These are phyloP conservation scores for Pyricularia sp. DNA, from an alignment of 2,329 filamentous ascomycete species.

Conservation along the genomic window DNA sequence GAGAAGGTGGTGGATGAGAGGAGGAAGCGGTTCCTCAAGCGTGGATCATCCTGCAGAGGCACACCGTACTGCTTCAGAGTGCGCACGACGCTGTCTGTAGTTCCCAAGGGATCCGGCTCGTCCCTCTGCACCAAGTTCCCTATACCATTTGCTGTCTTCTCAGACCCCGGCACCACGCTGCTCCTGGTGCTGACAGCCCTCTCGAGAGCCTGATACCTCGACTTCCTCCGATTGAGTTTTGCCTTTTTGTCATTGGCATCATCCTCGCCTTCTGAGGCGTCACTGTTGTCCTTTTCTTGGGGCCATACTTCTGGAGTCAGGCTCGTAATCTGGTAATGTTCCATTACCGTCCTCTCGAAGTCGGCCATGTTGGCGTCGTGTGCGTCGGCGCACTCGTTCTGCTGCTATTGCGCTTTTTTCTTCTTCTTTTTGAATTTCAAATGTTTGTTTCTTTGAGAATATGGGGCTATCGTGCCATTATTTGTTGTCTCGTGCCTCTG, in stretches of 20 bases:
- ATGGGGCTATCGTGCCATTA: slow-evolving; percentile 4
- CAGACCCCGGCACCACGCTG: slow-evolving; percentile 52
- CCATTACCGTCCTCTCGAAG: slow-evolving; percentile 63
- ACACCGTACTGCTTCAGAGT: slow-evolving; percentile 65
- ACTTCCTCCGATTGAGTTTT: slow-evolving; percentile 49
- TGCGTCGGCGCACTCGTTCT: not conserved
- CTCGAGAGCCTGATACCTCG: slow-evolving; percentile 75
- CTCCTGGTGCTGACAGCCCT: slow-evolving; percentile 56
- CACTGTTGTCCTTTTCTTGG: slow-evolving; percentile 61
- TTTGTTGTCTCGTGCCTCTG: not conserved
- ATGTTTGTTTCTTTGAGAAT: not conserved
- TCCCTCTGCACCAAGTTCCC: slow-evolving; percentile 78
- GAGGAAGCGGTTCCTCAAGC: slow-evolving; percentile 73
- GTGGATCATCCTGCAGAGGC: slow-evolving; percentile 67
- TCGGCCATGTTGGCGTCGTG: slow-evolving; percentile 42
- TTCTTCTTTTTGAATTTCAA: not conserved
- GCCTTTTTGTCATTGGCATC: slow-evolving; percentile 41
- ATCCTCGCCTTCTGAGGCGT: slow-evolving; percentile 34
- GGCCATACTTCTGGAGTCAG: slow-evolving; percentile 80
- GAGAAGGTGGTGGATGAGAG: slow-evolving; percentile 94
- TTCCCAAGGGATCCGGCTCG: slow-evolving; percentile 85
- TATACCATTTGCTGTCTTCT: slow-evolving; percentile 26
- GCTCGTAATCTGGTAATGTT: slow-evolving; percentile 76
- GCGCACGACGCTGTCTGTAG: slow-evolving; percentile 72
- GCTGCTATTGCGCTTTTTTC: not conserved